Base-by-base conservation (phyloP, 768 basidiomycete species). In the Tephrocybe sp. region DNA sequence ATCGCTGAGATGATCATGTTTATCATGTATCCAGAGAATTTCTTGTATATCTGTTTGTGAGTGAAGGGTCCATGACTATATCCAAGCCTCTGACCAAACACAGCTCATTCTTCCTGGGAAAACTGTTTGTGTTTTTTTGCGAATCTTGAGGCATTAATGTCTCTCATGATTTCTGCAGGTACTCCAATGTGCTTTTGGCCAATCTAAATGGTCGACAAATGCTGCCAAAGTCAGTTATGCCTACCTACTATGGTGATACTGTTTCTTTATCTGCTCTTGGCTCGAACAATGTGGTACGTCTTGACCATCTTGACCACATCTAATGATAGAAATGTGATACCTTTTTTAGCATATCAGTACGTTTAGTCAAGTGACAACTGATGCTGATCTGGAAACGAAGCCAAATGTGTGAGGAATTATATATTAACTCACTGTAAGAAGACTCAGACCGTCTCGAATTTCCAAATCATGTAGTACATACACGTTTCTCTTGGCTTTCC, bases 101-200 rank as follows among this genome's bases (percentile, higher is more conserved):
- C 19, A 42, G 40, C 24, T 22, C 27, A 26, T 9, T 42, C 40
- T 19, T 42, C 5, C 40, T 42, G 40, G 40, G 40, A 4, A 42
- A 42, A 42, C 18, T 42, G 40, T 42, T 42, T n/a, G n/a, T 42
- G 40, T 42, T 35, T 16, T n/a, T n/a, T n/a, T n/a, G n/a, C 24
- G 3, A n/a, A 9, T 26, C 27, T 15, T 16, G 11, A 4, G 22
- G 6, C n/a, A n/a, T 8, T 42, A 28, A 22, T 26, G 4, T n/a
- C n/a, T n/a, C n/a, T n/a, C n/a, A n/a, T n/a, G n/a, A n/a, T n/a
- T n/a, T 42, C 9, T 8, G 8, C 40, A 42, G 40, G 26, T 42
- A 42, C 16, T 42, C 40, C 26, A 42, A 42, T 27, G 40, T 42
- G 24, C 40, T 42, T 25, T 25, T 42, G 9, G 40, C 40, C 9